These are phyloP conservation scores for Aspergillus sp. DNA, from an alignment of 2,329 filamentous ascomycete species.

Conservation along the genomic window DNA sequence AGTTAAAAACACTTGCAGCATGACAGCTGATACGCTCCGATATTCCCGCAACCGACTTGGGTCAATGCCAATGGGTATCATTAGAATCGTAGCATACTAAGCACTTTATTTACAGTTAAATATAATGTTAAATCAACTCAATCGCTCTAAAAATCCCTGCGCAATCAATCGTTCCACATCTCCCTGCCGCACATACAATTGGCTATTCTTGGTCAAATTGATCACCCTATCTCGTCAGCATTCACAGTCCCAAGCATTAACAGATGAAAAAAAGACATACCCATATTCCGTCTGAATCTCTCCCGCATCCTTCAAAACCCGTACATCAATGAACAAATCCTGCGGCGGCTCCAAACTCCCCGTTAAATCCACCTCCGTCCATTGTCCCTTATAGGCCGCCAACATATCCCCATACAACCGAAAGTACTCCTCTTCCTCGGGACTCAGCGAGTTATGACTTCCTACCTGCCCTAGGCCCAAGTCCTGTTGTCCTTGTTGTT, in stretches of 20 bases:
- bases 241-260: neutral
- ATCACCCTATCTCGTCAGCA: conserved; percentile 60
- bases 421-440: conserved; percentile 95
- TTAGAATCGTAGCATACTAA: neutral
- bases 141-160: conserved; percentile 87
- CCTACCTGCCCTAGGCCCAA: conserved; percentile 24
- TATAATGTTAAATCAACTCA: conserved; percentile 53
- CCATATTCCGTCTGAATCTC: conserved; percentile 99
- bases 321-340: conserved; percentile 93
- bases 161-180: conserved; percentile 92
- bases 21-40: neutral
- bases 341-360: conserved; percentile 89
- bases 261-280: conserved; percentile 46
- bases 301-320: conserved; percentile 91
- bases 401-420: conserved; percentile 84
- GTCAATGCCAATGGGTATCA: neutral
- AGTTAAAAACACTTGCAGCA: neutral
- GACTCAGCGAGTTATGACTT: conserved; percentile 68
- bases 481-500: conserved; percentile 16
- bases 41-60: neutral
- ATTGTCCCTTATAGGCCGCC: conserved; percentile 95
- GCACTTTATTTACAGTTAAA: neutral
- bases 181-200: conserved; percentile 92
- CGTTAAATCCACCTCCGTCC: conserved; percentile 95
- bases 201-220: conserved; percentile 94